Percentiles rank a stretch among this genome's conserved stretches.
These are phyloP conservation scores for Suillus decipiens DNA, from an alignment of 768 basidiomycete species.

Conservation along the genomic window DNA sequence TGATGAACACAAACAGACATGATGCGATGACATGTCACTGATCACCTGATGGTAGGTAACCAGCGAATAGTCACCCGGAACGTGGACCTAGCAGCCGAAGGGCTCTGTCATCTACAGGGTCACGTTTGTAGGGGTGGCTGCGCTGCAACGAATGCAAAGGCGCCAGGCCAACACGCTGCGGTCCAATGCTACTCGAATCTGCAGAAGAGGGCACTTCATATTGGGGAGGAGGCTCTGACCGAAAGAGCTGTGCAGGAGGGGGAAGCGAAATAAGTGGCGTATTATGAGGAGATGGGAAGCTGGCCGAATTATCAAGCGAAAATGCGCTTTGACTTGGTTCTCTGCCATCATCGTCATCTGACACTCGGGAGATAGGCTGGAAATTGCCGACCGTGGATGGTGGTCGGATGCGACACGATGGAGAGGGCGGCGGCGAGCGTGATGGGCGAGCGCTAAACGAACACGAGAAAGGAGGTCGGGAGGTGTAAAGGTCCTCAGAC, in stretches of 20 bases:
- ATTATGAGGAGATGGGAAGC: constrained; percentile 15
- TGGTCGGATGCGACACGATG: constrained; percentile 21
- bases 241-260: constrained; percentile 34
- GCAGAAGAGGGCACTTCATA: constrained; percentile 29
- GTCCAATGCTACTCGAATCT: constrained; percentile 24
- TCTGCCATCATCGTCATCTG: constrained; percentile 15
- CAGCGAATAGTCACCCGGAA: constrained; percentile 36
- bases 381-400: constrained; percentile 21
- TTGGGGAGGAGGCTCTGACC: constrained; percentile 28
- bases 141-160: constrained; percentile 59
- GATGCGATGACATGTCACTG: not conserved
- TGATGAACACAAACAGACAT: not conserved
- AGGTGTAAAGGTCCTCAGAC: constrained; percentile 15
- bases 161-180: constrained; percentile 47
- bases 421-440: constrained; percentile 20
- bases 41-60: constrained; percentile 1
- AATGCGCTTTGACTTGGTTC: constrained; percentile 12
- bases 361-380: constrained; percentile 10
- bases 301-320: constrained; percentile 6
- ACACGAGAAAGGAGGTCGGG: constrained; percentile 19
- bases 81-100: constrained; percentile 49
- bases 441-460: constrained; percentile 17
- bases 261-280: constrained; percentile 32
- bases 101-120: constrained; percentile 62
- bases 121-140: constrained; percentile 56